Evolutionary conservation across 768 basidiomycete genomes (phyloP).

Genomic region (Termitomyces sp.): DNA sequence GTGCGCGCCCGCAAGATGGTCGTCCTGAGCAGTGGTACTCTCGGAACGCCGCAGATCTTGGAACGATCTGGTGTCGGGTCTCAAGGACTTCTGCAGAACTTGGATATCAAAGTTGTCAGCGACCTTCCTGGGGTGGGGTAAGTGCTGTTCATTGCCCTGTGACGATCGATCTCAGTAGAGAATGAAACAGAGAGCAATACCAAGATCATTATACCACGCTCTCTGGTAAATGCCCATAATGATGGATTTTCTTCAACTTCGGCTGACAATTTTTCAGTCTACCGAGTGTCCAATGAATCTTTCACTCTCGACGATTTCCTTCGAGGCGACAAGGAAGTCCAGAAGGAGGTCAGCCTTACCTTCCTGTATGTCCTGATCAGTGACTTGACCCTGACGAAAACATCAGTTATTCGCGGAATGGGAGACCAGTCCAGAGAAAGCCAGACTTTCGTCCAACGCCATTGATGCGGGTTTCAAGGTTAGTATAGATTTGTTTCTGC

Average conservation of each 20-base stretch:
- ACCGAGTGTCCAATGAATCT: constrained; percentile 65
- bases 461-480: constrained; percentile 80
- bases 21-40: constrained; percentile 63
- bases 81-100: constrained; percentile 50
- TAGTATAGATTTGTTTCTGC: background rate
- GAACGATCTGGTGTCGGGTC: constrained; percentile 72
- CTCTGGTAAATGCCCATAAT: constrained; percentile 40
- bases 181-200: constrained; percentile 54
- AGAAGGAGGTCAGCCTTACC: constrained; percentile 44
- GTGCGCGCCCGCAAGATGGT: constrained; percentile 68
- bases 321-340: constrained; percentile 59
- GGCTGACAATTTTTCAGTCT: constrained; percentile 38
- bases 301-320: constrained; percentile 68
- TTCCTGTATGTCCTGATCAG: background rate
- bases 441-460: constrained; percentile 64
- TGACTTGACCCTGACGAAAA: background rate
- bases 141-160: constrained; percentile 18
- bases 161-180: background rate
- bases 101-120: constrained; percentile 61
- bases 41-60: constrained; percentile 71
- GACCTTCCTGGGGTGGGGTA: constrained; percentile 72
- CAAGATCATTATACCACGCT: constrained; percentile 76
- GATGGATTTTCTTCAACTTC: background rate
- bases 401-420: constrained; percentile 56
- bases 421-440: constrained; percentile 67